These are phyloP conservation scores for Viola pubescens DNA, from an alignment of 441 rosid species.

Conservation along the genomic window DNA sequence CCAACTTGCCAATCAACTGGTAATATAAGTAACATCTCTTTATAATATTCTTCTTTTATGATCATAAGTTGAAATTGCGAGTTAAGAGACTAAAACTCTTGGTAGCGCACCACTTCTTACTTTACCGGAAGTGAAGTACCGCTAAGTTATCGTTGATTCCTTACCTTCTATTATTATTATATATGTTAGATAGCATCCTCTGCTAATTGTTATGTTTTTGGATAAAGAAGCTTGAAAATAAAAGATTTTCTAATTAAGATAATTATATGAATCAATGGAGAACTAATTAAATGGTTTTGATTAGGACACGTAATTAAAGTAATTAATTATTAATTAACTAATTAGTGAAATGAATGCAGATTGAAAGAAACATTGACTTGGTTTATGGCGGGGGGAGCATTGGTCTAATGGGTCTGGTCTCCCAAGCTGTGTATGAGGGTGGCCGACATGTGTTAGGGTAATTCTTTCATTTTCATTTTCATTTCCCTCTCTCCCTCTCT, in stretches of 20 bases:
- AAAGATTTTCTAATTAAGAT: not conserved
- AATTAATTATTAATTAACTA: not conserved
- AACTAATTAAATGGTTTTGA: not conserved
- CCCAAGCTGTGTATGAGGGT: conserved; percentile 85
- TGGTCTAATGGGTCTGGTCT: conserved; percentile 90
- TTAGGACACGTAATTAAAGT: not conserved
- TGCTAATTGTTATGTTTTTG: not conserved
- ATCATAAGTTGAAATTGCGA: not conserved
- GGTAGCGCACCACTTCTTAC: not conserved
- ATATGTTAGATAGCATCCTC: too few relatives aligned
- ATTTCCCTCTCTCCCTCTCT: not conserved
- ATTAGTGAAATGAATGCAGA: conserved; percentile 30
- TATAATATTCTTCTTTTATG: not conserved
- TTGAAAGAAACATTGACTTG: conserved; percentile 76
- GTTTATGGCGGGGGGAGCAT: conserved; percentile 98
- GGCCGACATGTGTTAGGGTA: conserved; percentile 97
- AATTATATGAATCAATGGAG: not conserved
- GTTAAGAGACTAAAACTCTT: not conserved
- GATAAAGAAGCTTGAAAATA: not conserved
- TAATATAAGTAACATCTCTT: conserved; percentile 12
- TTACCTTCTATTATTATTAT: too few relatives aligned
- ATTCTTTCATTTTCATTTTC: not conserved
- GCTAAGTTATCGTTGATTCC: too few relatives aligned
- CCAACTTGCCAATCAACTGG: conserved; percentile 81
- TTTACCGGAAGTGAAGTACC: not conserved